Base-by-base conservation (phyloP, 2,329 filamentous ascomycete species). In the Aspergillus hortae region DNA sequence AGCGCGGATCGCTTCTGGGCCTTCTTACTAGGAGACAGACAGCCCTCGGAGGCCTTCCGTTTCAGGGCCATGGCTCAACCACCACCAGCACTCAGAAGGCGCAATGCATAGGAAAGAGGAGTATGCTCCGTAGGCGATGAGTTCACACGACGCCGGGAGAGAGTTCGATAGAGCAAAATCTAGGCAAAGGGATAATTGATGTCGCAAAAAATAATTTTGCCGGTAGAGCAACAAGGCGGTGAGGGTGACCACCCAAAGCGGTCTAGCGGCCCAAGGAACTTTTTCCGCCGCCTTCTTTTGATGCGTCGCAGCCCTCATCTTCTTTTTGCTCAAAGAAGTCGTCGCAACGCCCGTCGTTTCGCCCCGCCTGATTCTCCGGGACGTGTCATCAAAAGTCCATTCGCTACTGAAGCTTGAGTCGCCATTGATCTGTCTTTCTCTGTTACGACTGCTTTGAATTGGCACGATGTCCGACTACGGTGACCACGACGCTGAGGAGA, bases 381-480 rank as follows among this genome's bases (percentile, higher is more conserved):
- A 56, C 54, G 46, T 40, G 43, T 44, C 52, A 43, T 47, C 54
- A 38, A 42, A 14, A 42, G 43, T 55, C 40, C 53, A 30, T 52
- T 58, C 43, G 41, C 46, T 54, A 52, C 41, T 56, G 46, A 43
- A 25, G 25, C 35, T 48, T 46, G 44, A 43, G 33, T 46, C 38
- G 44, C 47, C 27, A 36, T 57, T 55, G 41, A 36, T 53, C 55
- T 56, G 43, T 56, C 43, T 32, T 55, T 56, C 48, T 57, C 51
- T 27, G 51, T 46, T 15, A 53, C 48, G 46, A 44, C 44, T 52
- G 44, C 40, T 51, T 46, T 56, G 19, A 56, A 43, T 44, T 53
- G 52, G 48, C 65, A 69, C 54, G 45, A 90, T 90, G 87, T 90
- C 87, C 73, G 87, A 89, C 74, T 86, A 85, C 74, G 86, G 84